phyloP scores from a whole-genome alignment of 164 flowering plant species.

The Cinnamomum chago region DNA sequence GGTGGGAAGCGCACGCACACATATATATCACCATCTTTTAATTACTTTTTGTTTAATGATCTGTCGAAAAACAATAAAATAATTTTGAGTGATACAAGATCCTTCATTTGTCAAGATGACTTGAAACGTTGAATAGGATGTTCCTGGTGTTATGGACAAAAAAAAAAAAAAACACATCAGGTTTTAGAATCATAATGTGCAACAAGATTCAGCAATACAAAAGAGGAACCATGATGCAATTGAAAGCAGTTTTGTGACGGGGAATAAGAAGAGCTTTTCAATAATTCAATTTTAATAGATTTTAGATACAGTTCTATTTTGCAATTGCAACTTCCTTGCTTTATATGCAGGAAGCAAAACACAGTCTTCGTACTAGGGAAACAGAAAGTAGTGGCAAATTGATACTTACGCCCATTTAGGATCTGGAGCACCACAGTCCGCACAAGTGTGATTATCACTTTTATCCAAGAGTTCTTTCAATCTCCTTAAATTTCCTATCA shows the following conservation, averaged over 20 bases:
- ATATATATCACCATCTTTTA: background rate
- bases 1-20: too few relatives aligned
- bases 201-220: background rate
- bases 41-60: background rate
- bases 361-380: background rate
- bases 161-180: background rate
- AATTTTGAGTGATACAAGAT: background rate
- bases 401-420: conserved; percentile 99
- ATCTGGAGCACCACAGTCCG: conserved; percentile 95
- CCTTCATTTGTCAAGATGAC: background rate
- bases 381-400: background rate
- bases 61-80: background rate
- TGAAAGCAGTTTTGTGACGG: background rate
- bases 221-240: background rate
- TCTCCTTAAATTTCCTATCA: conserved; percentile 58
- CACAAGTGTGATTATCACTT: conserved; percentile 79
- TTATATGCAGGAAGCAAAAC: background rate
- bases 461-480: conserved; percentile 61
- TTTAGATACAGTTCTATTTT: background rate
- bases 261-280: background rate
- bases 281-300: too few relatives aligned
- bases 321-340: background rate
- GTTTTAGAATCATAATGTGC: background rate
- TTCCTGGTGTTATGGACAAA: background rate
- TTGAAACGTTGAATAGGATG: background rate